Conservation (phyloP, 805 yeast genomes). For the Ogataea angusta region DNA sequence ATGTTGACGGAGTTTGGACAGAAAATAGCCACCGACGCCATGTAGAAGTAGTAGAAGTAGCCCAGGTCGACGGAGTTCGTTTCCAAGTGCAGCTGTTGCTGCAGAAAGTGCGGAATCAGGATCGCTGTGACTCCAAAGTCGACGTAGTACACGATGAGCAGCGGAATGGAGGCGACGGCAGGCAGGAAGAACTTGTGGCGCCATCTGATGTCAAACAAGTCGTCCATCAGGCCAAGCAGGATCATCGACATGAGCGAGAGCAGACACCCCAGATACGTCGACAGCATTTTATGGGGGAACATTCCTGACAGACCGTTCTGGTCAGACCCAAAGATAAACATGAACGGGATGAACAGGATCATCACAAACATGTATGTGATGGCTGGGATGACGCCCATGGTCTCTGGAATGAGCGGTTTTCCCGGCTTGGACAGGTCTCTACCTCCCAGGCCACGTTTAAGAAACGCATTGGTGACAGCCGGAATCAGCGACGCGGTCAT, state of each 20-base stretch:
- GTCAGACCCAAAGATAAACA: slow-evolving; percentile 60
- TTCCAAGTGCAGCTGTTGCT: slow-evolving; percentile 37
- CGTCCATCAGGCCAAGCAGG: slow-evolving; percentile 87
- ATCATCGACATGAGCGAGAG: slow-evolving; percentile 81
- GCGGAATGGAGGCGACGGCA: slow-evolving; percentile 89
- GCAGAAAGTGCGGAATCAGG: slow-evolving; percentile 70
- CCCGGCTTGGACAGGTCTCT: slow-evolving; percentile 76
- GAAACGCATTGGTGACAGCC: slow-evolving; percentile 58
- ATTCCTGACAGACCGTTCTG: slow-evolving; percentile 15
- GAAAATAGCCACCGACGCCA: slow-evolving; percentile 89
- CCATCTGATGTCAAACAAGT: slow-evolving; percentile 95
- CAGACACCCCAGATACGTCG: slow-evolving; percentile 83
- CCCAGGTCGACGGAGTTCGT: slow-evolving; percentile 67
- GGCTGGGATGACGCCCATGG: slow-evolving; percentile 89
- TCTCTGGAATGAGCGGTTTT: slow-evolving; percentile 79
- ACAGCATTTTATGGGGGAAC: slow-evolving; percentile 79
- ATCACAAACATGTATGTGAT: slow-evolving; percentile 75
- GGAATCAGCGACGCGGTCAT: slow-evolving; percentile 66
- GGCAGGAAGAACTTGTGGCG: slow-evolving; percentile 95
- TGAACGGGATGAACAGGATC: slow-evolving; percentile 83
- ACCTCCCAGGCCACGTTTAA: slow-evolving; percentile 80
- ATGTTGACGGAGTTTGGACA: slow-evolving; percentile 96
- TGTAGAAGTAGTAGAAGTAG: slow-evolving; percentile 73
- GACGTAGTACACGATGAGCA: slow-evolving; percentile 85
- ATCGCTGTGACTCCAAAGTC: slow-evolving; percentile 92